Percentiles rank a stretch among this genome's conserved stretches.
phyloP scores from a whole-genome alignment of 1,139 yeast species.

The Wickerhamomyces sp. region DNA sequence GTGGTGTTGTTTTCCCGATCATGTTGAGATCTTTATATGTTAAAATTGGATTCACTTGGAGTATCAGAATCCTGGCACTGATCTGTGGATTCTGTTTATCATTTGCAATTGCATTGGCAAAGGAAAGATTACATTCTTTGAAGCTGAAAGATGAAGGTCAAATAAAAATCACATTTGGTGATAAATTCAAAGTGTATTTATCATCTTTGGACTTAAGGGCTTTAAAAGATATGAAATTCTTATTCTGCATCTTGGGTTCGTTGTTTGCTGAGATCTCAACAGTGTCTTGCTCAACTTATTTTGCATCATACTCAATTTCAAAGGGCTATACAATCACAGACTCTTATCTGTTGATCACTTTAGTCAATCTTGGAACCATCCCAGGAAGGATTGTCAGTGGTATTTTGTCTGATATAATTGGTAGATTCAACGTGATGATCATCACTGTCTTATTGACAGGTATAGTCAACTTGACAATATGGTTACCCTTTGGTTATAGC shows the following conservation, averaged over 20 bases:
- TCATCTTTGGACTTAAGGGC: constrained; percentile 37
- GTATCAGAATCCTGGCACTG: constrained; percentile 50
- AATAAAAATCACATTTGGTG: neutral
- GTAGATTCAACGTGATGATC: constrained; percentile 48
- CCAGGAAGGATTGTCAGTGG: constrained; percentile 46
- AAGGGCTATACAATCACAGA: constrained; percentile 36
- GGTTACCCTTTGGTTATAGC: constrained; percentile 31
- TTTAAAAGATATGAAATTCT: constrained; percentile 34
- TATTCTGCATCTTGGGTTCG: constrained; percentile 36
- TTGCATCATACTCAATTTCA: constrained; percentile 42
- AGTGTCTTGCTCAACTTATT: constrained; percentile 38
- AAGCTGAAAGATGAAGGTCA: constrained; percentile 3
- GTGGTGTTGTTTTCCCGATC: constrained; percentile 60
- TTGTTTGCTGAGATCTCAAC: constrained; percentile 38
- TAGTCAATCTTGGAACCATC: constrained; percentile 44
- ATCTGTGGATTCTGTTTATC: constrained; percentile 40
- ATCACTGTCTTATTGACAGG: constrained; percentile 37
- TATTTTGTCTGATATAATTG: constrained; percentile 39
- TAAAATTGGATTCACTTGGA: constrained; percentile 52
- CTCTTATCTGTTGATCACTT: constrained; percentile 40
- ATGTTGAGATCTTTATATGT: constrained; percentile 50
- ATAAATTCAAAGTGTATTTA: constrained; percentile 18
- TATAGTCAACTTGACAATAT: constrained; percentile 21
- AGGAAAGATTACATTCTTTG: constrained; percentile 34
- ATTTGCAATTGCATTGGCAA: constrained; percentile 33